Base-by-base conservation (phyloP, 352 stramenopile species). In the Thalassiosira sp. region DNA sequence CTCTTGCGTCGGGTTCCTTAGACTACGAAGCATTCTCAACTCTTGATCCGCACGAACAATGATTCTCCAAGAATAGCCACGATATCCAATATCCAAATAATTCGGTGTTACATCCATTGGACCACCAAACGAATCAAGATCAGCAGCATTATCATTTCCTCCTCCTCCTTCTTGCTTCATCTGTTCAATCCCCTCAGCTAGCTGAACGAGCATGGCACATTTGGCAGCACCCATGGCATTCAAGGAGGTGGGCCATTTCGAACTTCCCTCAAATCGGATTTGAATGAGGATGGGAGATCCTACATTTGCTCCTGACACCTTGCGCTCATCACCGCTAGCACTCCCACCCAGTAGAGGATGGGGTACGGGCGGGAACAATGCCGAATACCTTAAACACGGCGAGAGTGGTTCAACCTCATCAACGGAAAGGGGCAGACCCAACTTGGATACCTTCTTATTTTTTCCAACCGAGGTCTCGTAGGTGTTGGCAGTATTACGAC, bases 201-300 rank as follows among this genome's bases (percentile, higher is more conserved):
- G 56, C 65, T 89, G 79, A 46, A 90, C 64, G 1, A 92, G 57
- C 82, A 92, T 90, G 24, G 87, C 87, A 54, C 82, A 90, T 66
- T 92, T 92, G 5, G 87, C 87, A 40, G 87, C 87, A 46, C 75
- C 82, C 65, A 92, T 92, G 2, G 87, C 84, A 71, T 78, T 82
- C 33, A 92, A 54, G 42, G 88, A 86, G 1, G 75, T 81, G 3
- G 87, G 87, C 87, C 87, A 92, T 61, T 89, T 92, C 1, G 77
- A 88, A 18, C 76, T 90, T 6, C 69, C 37, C 49, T 80, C 76
- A 60, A 92, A 89, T 42, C 82, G 46, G 48, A 92, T 85, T 54
- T 91, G 87, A 49, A 92, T 76, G 15, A 83, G 53, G 58, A 92
- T 85, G 20, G 87, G 84, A 45, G 78, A 45, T 18, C 61, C 79